Evolutionary conservation across 192 early-diverging fungal species (phyloP), one percentile per base, ranked within the genome.

Genomic region (Backusella westeae): DNA sequence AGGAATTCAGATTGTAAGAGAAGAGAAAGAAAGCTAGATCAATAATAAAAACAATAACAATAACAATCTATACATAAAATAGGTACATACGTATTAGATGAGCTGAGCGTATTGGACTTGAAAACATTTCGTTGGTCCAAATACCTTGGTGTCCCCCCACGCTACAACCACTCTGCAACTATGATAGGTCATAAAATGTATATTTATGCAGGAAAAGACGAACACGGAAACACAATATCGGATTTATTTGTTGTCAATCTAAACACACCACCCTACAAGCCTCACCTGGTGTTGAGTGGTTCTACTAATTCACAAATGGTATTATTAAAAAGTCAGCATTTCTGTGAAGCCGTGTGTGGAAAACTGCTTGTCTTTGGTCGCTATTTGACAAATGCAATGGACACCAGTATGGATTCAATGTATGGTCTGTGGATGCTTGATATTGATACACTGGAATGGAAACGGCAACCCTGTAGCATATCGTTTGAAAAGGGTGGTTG

Each of bases 351-450:
- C 0, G 84, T 86, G 34, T 86, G 89, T 44, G 85, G 85, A 23
- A 85, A 87, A 67, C 71, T 91, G 0, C 39, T 88, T 0, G 87
- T 90, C 26, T 86, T 88, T 81, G 88, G 85, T 21, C 78, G 83
- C 6, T 88, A 88, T 39, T 75, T 86, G 6, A 81, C 75, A 32
- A 56, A 56, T 26, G 21, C 79, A 21, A 66, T 34, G 15, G 41
- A 59, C 12, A 56, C 74, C 42, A 36, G 34, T 35, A 66, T 59
- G 19, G 59, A 74, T 63, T 68, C 75, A n/a, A 77, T 84, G 19
- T 88, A 86, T 63, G 85, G 87, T 6, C 77, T 91, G 6, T 91
- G 90, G 90, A 83, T 86, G 68, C 77, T 91, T 75, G 87, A 89
- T 70, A 67, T 91, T 32, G 86, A 88, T 44, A 83, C 83, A n/a